Conservation (phyloP, 2,329 filamentous ascomycete species). For the Sarocladiaceae sp. region DNA sequence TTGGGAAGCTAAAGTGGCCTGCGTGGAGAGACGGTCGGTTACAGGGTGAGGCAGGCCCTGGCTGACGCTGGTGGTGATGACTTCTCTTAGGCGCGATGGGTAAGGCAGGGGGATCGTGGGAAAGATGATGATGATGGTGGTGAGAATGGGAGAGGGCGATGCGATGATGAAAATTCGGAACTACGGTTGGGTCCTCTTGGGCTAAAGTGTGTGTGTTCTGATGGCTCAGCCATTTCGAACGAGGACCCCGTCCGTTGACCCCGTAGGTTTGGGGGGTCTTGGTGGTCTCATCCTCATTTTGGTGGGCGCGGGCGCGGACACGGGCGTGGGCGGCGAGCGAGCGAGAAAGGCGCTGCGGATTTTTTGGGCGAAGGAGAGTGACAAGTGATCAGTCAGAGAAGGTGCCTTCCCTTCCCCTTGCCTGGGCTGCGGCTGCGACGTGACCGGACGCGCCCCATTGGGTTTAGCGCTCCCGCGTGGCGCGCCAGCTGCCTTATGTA, state of each 20-base stretch:
- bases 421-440: conserved; percentile 8
- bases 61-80: conserved; percentile 6
- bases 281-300: conserved; percentile 15
- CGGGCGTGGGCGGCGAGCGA: too few relatives aligned
- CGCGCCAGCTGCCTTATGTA: too few relatives aligned
- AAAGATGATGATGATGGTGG: too few relatives aligned
- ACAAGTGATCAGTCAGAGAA: conserved; percentile 1
- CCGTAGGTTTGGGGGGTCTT: conserved; percentile 11
- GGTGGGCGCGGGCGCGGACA: conserved; percentile 10
- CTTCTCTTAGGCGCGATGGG: too few relatives aligned
- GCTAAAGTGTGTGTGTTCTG: conserved; percentile 7
- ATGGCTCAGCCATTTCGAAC: conserved; percentile 7
- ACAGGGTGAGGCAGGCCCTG: not conserved
- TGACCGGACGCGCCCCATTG: not conserved
- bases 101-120: not conserved
- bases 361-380: conserved; percentile 2
- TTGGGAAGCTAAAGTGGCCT: not conserved
- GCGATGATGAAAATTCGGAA: conserved; percentile 5
- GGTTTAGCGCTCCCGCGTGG: conserved; percentile 3
- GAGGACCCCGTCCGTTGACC: conserved; percentile 8
- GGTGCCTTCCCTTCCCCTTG: not conserved
- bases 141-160: conserved; percentile 6
- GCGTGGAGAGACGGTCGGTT: too few relatives aligned
- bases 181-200: not conserved
- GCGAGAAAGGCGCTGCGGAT: conserved; percentile 7